Evolutionary conservation across 192 early-diverging fungal species (phyloP), one percentile per base, ranked within the genome.

Genomic region (Thoreauomyces humboldtii): DNA sequence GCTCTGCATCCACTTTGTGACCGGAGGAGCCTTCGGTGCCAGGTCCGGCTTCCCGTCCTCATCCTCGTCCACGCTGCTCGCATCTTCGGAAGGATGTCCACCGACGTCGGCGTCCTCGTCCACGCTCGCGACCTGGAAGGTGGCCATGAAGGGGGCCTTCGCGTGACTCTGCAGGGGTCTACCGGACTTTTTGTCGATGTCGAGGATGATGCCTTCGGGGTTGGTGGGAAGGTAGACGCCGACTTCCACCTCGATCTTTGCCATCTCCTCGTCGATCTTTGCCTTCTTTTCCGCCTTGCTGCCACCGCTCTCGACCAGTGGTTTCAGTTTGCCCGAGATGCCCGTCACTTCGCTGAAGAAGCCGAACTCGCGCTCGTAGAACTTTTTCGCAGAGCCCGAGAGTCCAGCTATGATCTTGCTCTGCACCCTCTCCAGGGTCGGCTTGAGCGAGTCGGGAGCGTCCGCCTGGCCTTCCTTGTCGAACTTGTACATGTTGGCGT

Each of bases 91-190:
- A n/a, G n/a, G n/a, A n/a, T n/a, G n/a, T 15, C 50, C 27, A 6
- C 27, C 19, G 38, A 12, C 38, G 38, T 48, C 32, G 41, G 17
- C 31, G 4, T 68, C 44, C 36, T 86, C 87, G 4, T 82, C 81
- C 0, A 50, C 78, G 35, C 74, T 75, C 7, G 58, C 68, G 29
- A 97, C 85, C 61, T 94, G 81, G 76, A 99, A 99, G 0, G 95
- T 95, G 24, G 95, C 95, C 93, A 99, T 93, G 73, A 98, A 99
- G 25, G 97, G 97, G 1, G 97, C 95, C 84, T 99, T 99, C 44
- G 97, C 97, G 65, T 99, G 97, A 51, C 85, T 88, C 76, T 99
- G 97, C 35, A 99, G 76, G 43, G 97, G 95, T 22, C 93, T 77
- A 17, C 97, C 97, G 27, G 93, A 96, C 21, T 84, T 84, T 61